Percentiles rank a stretch among this genome's conserved stretches.
Evolutionary conservation across 176 grass and related monocot genomes (phyloP).

Genomic region (Oryza longistaminata): DNA sequence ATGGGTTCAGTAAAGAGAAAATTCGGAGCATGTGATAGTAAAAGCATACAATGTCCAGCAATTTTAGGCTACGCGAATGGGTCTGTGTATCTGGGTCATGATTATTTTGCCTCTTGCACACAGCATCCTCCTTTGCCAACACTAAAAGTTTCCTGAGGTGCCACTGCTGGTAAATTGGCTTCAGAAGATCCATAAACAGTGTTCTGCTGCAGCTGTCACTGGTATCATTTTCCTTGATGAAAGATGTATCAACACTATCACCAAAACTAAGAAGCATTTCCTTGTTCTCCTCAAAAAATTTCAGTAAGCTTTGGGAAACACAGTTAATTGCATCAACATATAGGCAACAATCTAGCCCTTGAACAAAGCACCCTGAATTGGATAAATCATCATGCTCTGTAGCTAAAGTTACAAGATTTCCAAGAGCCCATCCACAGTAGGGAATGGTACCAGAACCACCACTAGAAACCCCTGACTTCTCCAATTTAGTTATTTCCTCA

Average conservation of each 20-base stretch:
- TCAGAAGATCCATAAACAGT: conserved; percentile 79
- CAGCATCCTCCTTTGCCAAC: conserved; percentile 49
- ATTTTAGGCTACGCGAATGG: conserved; percentile 37
- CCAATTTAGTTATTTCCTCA: conserved; percentile 75
- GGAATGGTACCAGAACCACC: conserved; percentile 48
- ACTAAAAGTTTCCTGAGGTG: conserved; percentile 87
- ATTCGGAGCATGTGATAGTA: conserved; percentile 90
- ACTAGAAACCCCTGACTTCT: conserved; percentile 54
- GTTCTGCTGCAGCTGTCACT: conserved; percentile 28
- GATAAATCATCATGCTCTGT: conserved; percentile 64
- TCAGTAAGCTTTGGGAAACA: conserved; percentile 66
- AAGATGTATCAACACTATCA: conserved; percentile 36
- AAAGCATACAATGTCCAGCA: conserved; percentile 70
- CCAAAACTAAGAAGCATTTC: conserved; percentile 28
- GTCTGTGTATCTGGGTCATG: conserved; percentile 28
- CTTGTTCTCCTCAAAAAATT: conserved; percentile 60
- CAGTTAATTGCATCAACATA: conserved; percentile 79
- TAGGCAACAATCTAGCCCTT: conserved; percentile 63
- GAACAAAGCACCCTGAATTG: conserved; percentile 59
- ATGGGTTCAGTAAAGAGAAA: conserved; percentile 67
- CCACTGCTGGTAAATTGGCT: conserved; percentile 93
- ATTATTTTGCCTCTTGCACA: conserved; percentile 6
- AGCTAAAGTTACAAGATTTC: conserved; percentile 74
- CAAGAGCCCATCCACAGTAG: conserved; percentile 84
- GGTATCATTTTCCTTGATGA: conserved; percentile 40